These are phyloP conservation scores for Plasmodium cynomolgi DNA, from an alignment of 169 alveolate species.

Conservation along the genomic window DNA sequence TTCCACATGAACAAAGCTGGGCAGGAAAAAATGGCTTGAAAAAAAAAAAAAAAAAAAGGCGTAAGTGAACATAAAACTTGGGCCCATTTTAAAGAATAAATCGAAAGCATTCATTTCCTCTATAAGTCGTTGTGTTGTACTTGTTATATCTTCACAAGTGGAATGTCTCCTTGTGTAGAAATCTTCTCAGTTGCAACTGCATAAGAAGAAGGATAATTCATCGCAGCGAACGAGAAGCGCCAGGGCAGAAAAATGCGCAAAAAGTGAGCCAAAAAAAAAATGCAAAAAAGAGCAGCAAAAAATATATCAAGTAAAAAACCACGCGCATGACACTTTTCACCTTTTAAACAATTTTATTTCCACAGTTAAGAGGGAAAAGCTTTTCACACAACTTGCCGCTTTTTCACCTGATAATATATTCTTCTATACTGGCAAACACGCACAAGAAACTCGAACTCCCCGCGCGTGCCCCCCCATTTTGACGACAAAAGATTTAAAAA, in stretches of 20 bases:
- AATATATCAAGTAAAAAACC: background rate
- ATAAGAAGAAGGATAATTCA: background rate
- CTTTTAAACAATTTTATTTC: background rate
- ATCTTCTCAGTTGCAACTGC: background rate
- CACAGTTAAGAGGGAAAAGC: background rate
- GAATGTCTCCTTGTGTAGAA: background rate
- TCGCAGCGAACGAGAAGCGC: background rate
- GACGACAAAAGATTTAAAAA: background rate
- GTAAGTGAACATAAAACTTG: background rate
- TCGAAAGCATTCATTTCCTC: background rate
- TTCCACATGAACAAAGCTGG: background rate
- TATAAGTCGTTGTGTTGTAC: background rate
- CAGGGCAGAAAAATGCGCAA: background rate
- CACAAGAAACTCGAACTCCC: background rate
- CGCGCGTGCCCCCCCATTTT: background rate
- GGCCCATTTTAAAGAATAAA: background rate
- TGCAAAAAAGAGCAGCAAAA: background rate
- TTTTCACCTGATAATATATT: background rate
- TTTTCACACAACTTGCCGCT: background rate
- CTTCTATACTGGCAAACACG: background rate
- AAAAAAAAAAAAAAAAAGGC: conserved; percentile 19
- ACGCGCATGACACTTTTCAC: background rate
- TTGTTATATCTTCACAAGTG: background rate
- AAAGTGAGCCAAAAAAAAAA: background rate
- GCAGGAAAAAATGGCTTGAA: background rate